Conservation (phyloP, 371 early-diverging fungal genomes). For the Gilbertella persicaria region DNA sequence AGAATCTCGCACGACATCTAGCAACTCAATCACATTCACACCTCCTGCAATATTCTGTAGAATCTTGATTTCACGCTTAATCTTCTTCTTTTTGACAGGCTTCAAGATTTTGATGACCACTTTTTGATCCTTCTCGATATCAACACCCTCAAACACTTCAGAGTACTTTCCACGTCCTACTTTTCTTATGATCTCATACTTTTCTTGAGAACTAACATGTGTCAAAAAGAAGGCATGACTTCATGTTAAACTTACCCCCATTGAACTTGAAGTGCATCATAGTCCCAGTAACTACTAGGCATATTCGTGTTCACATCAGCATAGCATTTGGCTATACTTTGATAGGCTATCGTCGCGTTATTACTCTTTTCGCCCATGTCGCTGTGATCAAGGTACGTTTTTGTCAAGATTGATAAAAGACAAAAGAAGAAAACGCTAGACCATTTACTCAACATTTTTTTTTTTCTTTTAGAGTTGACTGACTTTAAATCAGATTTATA, state of each 20-base stretch:
- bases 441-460: background rate
- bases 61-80: constrained; percentile 98
- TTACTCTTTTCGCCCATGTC: background rate
- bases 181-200: constrained; percentile 94
- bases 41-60: constrained; percentile 94
- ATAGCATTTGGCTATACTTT: constrained; percentile 3
- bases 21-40: constrained; percentile 89
- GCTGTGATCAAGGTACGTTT: background rate
- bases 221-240: constrained; percentile 49
- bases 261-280: constrained; percentile 78
- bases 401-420: background rate
- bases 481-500: too few species aligned
- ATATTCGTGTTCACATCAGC: constrained; percentile 2
- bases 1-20: constrained; percentile 96
- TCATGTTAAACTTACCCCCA: constrained; percentile 66
- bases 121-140: constrained; percentile 69
- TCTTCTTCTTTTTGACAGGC: constrained; percentile 98
- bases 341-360: background rate
- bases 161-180: constrained; percentile 99
- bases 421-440: background rate
- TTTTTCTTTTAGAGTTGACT: background rate
- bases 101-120: constrained; percentile 99
- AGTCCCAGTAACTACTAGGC: constrained; percentile 57
- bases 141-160: constrained; percentile 97
- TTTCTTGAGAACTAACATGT: constrained; percentile 64